A percentile compares a stretch with the other conserved stretches of the same genome.
Conservation (phyloP, 2,329 filamentous ascomycete genomes). For the Dactylonectria macrodidyma region DNA sequence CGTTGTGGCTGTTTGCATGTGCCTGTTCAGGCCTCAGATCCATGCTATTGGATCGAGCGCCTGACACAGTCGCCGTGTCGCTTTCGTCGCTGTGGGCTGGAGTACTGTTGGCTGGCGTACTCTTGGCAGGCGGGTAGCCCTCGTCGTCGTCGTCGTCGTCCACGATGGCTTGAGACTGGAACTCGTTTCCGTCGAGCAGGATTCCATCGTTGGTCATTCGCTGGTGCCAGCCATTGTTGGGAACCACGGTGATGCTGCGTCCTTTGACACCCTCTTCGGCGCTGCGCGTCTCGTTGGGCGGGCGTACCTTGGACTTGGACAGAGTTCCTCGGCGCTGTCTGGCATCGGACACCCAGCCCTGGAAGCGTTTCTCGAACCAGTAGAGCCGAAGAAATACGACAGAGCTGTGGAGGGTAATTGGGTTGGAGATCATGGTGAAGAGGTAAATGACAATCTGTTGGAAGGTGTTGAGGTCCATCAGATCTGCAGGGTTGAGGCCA, state of each 20-base stretch:
- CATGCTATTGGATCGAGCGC: slow-evolving; percentile 45
- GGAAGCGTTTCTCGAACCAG: slow-evolving; percentile 98
- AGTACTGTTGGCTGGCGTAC: slow-evolving; percentile 39
- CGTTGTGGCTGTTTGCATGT: slow-evolving; percentile 21
- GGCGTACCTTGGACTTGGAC: slow-evolving; percentile 72
- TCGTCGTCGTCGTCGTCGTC: slow-evolving; percentile 52
- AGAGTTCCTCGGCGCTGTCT: slow-evolving; percentile 75
- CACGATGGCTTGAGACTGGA: slow-evolving; percentile 45
- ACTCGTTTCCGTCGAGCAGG: slow-evolving; percentile 55
- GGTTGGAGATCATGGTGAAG: slow-evolving; percentile 81
- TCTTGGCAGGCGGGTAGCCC: slow-evolving; percentile 43
- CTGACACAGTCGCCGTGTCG: slow-evolving; percentile 51
- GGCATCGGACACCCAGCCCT: slow-evolving; percentile 83
- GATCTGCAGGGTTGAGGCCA: slow-evolving; percentile 85
- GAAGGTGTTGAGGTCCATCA: slow-evolving; percentile 78
- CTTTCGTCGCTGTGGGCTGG: slow-evolving; percentile 55
- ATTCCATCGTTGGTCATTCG: slow-evolving; percentile 75
- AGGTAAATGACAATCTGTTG: slow-evolving; percentile 83
- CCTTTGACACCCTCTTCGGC: slow-evolving; percentile 76
- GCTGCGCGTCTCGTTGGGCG: slow-evolving; percentile 59
- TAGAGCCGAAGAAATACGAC: slow-evolving; percentile 95
- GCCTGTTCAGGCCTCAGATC: slow-evolving; percentile 42
- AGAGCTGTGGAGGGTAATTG: slow-evolving; percentile 86
- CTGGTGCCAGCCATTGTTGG: slow-evolving; percentile 66
- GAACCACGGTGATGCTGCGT: slow-evolving; percentile 77